phyloP scores from a whole-genome alignment of 2,329 filamentous ascomycete species.

The Thermothelomyces thermophilus region DNA sequence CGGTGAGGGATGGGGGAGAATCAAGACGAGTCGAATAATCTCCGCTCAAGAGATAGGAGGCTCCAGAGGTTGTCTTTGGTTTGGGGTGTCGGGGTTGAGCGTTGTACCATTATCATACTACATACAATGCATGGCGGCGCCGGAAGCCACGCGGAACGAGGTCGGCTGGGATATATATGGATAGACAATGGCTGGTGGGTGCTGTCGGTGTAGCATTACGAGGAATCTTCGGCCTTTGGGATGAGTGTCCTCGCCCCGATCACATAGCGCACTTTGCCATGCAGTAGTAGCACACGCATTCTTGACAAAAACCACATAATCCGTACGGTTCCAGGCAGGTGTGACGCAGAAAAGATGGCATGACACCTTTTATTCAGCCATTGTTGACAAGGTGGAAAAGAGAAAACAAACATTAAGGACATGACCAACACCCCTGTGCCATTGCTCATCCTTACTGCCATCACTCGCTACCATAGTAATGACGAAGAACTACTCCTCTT shows the following conservation, averaged over 20 bases:
- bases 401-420: no score
- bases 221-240: background rate
- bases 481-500: slow-evolving; percentile 25
- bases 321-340: no score
- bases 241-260: background rate
- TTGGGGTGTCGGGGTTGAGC: background rate
- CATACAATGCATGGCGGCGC: background rate
- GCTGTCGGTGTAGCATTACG: slow-evolving; percentile 2
- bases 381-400: no score
- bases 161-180: slow-evolving; percentile 1
- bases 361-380: background rate
- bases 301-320: background rate
- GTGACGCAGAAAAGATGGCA: background rate
- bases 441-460: background rate
- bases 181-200: background rate
- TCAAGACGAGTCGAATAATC: background rate
- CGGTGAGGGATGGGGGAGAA: background rate
- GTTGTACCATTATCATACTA: background rate
- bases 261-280: background rate
- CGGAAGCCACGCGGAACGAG: background rate
- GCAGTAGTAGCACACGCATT: background rate
- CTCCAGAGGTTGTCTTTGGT: background rate
- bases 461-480: background rate
- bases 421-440: background rate
- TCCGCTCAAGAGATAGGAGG: background rate